A percentile compares a stretch with the other conserved stretches of the same genome.
These are phyloP conservation scores for Clavariopsis aquatica DNA, from an alignment of 495 filamentous ascomycete species.

Conservation along the genomic window DNA sequence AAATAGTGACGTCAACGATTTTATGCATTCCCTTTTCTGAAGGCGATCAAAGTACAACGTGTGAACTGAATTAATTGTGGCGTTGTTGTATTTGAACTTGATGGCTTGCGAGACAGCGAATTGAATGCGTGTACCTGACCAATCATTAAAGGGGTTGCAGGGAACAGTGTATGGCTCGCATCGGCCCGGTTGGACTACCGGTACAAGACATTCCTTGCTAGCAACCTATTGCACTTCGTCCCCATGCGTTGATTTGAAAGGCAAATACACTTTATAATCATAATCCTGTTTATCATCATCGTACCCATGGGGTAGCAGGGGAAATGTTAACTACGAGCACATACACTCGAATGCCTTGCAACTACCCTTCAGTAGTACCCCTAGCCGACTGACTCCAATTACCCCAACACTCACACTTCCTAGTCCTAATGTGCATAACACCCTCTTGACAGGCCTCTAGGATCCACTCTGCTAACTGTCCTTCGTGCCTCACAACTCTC, in stretches of 20 bases:
- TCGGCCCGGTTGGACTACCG: neutral
- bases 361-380: neutral
- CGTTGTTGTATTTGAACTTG: neutral
- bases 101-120: no score
- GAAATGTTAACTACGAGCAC: no score
- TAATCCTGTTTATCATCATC: no score
- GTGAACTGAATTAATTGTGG: no score
- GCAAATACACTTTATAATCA: no score
- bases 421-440: slow-evolving; percentile 20
- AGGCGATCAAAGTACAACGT: no score
- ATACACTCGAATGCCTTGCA: no score
- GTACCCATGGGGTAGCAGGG: no score
- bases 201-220: neutral
- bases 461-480: slow-evolving; percentile 25
- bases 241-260: no score
- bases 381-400: neutral
- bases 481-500: slow-evolving; percentile 21
- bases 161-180: neutral
- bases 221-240: neutral
- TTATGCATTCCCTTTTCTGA: no score
- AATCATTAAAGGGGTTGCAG: neutral
- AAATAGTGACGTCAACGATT: slow-evolving; percentile 15
- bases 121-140: neutral
- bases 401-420: slow-evolving; percentile 10
- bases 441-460: slow-evolving; percentile 1